Evolutionary conservation across 352 stramenopile species (phyloP).

Genomic region (Phytophthora pistaciae): DNA sequence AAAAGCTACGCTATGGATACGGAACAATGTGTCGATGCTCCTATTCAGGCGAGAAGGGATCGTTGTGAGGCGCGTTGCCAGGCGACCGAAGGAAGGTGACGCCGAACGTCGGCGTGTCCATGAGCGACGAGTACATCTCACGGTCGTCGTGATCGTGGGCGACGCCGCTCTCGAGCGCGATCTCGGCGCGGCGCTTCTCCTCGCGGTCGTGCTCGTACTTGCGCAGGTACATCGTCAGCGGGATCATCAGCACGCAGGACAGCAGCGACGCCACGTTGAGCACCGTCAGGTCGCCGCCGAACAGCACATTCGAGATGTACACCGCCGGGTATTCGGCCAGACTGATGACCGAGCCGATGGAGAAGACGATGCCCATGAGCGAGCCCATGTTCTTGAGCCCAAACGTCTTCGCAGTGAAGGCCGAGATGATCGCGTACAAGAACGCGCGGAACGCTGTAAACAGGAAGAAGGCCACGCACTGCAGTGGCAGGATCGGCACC

Average conservation of each 20-base stretch:
- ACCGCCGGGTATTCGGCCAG: constrained; percentile 85
- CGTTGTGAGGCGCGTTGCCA: constrained; percentile 32
- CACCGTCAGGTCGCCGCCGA: constrained; percentile 62
- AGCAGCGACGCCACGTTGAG: constrained; percentile 63
- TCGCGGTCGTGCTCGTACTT: constrained; percentile 62
- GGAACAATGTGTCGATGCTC: neutral
- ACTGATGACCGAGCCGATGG: constrained; percentile 75
- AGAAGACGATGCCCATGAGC: constrained; percentile 88
- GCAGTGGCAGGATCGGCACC: constrained; percentile 67
- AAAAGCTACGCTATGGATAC: neutral
- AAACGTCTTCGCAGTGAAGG: constrained; percentile 90
- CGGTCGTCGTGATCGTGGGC: constrained; percentile 25
- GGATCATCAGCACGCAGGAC: constrained; percentile 65
- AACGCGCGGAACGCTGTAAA: constrained; percentile 90
- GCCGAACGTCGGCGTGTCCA: constrained; percentile 55
- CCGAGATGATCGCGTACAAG: constrained; percentile 88
- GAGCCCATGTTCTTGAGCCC: constrained; percentile 87
- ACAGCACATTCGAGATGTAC: constrained; percentile 70
- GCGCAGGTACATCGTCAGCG: constrained; percentile 63
- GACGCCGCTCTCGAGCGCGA: constrained; percentile 33
- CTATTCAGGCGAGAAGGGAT: constrained; percentile 40
- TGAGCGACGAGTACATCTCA: constrained; percentile 52
- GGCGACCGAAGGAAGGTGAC: constrained; percentile 71
- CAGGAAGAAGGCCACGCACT: constrained; percentile 78
- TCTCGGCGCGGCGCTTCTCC: constrained; percentile 42